Evolutionary conservation across 148 eudicot species (phyloP).

Genomic region (Rhododendron griersonianum): DNA sequence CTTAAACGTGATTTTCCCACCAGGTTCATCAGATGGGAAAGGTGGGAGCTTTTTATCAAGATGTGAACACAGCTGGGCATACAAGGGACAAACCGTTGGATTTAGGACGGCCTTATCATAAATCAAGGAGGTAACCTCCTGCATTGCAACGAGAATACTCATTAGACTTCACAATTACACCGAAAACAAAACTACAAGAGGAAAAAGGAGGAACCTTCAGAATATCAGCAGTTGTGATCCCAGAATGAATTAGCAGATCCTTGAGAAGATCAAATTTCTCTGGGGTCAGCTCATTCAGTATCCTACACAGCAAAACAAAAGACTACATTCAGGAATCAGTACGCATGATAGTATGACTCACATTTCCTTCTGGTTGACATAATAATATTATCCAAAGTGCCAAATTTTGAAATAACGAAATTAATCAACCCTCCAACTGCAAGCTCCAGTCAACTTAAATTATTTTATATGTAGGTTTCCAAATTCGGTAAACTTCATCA

Average conservation of each 20-base stretch:
- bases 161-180: constrained; percentile 3
- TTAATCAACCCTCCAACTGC: neutral
- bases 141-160: constrained; percentile 16
- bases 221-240: constrained; percentile 80
- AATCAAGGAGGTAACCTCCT: constrained; percentile 88
- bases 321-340: neutral
- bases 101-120: constrained; percentile 95
- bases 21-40: constrained; percentile 82
- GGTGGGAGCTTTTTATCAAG: constrained; percentile 70
- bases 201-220: constrained; percentile 45
- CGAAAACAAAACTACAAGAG: neutral
- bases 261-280: constrained; percentile 88
- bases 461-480: neutral
- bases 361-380: neutral
- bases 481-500: neutral
- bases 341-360: neutral
- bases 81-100: constrained; percentile 99
- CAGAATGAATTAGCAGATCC: constrained; percentile 77
- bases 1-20: constrained; percentile 77
- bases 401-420: neutral
- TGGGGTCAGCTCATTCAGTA: constrained; percentile 87
- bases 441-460: neutral
- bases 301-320: constrained; percentile 37
- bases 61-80: constrained; percentile 77
- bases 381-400: neutral